Conservation (phyloP, 495 filamentous ascomycete species). For the Tuber magnatum region DNA sequence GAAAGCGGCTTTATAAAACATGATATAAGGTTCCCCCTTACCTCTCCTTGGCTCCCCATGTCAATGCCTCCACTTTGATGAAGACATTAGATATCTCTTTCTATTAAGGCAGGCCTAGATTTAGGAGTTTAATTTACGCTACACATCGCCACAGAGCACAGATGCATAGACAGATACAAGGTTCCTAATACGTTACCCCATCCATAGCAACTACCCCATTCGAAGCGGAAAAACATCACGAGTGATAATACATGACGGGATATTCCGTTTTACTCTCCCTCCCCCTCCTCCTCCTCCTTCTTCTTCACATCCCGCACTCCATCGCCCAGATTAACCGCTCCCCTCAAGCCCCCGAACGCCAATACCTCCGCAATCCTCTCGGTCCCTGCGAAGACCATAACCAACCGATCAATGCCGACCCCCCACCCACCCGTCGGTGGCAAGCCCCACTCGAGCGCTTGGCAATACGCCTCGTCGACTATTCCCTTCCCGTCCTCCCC, state of each 20-base stretch:
- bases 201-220: background rate
- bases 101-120: background rate
- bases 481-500: slow-evolving; percentile 37
- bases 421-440: slow-evolving; percentile 96
- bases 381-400: slow-evolving; percentile 76
- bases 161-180: background rate
- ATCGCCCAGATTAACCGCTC: slow-evolving; percentile 36
- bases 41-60: no score
- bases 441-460: slow-evolving; percentile 76
- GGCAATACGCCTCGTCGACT: slow-evolving; percentile 76
- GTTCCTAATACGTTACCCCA: background rate
- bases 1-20: no score
- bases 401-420: slow-evolving; percentile 78
- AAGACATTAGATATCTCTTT: no score
- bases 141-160: background rate
- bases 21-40: no score
- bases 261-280: slow-evolving; percentile 6
- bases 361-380: slow-evolving; percentile 73
- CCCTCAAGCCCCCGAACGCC: slow-evolving; percentile 73
- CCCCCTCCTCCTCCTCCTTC: slow-evolving; percentile 10
- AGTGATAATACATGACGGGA: background rate
- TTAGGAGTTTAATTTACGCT: background rate
- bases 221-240: background rate
- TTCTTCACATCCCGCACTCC: slow-evolving; percentile 15
- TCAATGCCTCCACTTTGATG: no score